Percentiles rank a stretch among this genome's conserved stretches.
These are phyloP conservation scores for Poteriospumella lacustris DNA, from an alignment of 108 stramenopile genomes.

Conservation along the genomic window DNA sequence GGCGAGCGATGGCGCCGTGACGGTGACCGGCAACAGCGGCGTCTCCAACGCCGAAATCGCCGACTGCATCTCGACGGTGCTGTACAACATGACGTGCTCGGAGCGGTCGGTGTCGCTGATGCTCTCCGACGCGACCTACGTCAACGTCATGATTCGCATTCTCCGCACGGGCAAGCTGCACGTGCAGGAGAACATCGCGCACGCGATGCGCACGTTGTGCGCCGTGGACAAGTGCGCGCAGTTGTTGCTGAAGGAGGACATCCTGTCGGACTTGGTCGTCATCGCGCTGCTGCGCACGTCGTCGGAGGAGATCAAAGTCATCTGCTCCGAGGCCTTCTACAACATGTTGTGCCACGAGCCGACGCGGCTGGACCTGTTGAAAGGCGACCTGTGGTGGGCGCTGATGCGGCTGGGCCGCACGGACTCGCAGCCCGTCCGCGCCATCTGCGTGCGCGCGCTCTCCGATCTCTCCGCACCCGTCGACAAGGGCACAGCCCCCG, in stretches of 20 bases:
- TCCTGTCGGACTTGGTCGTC: conserved; percentile 40
- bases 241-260: conserved; percentile 16
- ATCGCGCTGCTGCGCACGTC: conserved; percentile 42
- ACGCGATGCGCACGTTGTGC: conserved; percentile 35
- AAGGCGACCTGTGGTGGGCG: conserved; percentile 37
- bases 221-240: conserved; percentile 17
- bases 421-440: conserved; percentile 22
- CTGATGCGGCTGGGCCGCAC: conserved; percentile 25
- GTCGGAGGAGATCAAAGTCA: conserved; percentile 31
- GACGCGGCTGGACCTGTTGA: conserved; percentile 26
- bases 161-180: conserved; percentile 29
- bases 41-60: neutral
- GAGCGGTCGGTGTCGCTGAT: neutral
- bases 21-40: too few relatives aligned
- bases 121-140: neutral
- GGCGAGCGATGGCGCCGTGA: too few relatives aligned
- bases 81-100: conserved; percentile 13
- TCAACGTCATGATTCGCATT: conserved; percentile 31
- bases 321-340: conserved; percentile 33
- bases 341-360: conserved; percentile 31
- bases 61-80: conserved; percentile 16
- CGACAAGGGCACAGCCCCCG: neutral
- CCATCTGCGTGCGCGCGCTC: conserved; percentile 35
- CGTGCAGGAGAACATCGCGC: conserved; percentile 34
- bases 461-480: conserved; percentile 12